Conservation (phyloP, 1,139 yeast genomes). For the Spathaspora jeffriesii region DNA sequence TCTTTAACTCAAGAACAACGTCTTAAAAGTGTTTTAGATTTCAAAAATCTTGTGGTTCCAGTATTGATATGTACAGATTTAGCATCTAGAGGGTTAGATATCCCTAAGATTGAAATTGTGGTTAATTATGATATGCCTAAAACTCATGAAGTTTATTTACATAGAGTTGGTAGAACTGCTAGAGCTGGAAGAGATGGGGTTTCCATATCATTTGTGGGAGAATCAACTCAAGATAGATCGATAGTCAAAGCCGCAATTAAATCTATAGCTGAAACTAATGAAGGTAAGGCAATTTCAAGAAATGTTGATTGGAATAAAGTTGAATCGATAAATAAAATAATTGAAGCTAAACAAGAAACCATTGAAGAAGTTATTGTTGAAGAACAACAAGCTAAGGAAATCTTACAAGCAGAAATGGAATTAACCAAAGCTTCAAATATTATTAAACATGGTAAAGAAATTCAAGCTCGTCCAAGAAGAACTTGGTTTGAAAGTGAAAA, state of each 20-base stretch:
- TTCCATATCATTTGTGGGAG: conserved; percentile 93
- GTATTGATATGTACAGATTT: conserved; percentile 94
- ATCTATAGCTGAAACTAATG: conserved; percentile 46
- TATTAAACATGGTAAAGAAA: conserved; percentile 78
- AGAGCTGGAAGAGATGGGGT: conserved; percentile 98
- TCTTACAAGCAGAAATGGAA: conserved; percentile 89
- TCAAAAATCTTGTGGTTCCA: conserved; percentile 81
- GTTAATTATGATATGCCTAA: conserved; percentile 97
- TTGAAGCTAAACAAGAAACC: conserved; percentile 58
- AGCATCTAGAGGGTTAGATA: conserved; percentile 99
- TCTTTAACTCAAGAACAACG: conserved; percentile 96
- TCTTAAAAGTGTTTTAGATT: conserved; percentile 76
- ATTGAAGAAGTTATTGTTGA: conserved; percentile 82
- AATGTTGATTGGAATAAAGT: conserved; percentile 85
- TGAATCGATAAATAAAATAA: conserved; percentile 61
- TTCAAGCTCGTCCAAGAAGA: conserved; percentile 87
- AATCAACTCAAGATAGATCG: conserved; percentile 76
- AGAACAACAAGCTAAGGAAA: conserved; percentile 86
- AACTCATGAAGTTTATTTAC: conserved; percentile 84
- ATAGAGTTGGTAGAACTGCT: conserved; percentile 99
- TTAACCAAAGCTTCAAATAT: conserved; percentile 82
- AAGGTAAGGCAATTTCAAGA: conserved; percentile 72
- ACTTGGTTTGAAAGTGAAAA: conserved; percentile 86
- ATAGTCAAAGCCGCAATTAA: conserved; percentile 89
- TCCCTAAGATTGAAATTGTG: conserved; percentile 94